Evolutionary conservation across 257 asterid genomes (phyloP).

Genomic region (Perilla frutescens): DNA sequence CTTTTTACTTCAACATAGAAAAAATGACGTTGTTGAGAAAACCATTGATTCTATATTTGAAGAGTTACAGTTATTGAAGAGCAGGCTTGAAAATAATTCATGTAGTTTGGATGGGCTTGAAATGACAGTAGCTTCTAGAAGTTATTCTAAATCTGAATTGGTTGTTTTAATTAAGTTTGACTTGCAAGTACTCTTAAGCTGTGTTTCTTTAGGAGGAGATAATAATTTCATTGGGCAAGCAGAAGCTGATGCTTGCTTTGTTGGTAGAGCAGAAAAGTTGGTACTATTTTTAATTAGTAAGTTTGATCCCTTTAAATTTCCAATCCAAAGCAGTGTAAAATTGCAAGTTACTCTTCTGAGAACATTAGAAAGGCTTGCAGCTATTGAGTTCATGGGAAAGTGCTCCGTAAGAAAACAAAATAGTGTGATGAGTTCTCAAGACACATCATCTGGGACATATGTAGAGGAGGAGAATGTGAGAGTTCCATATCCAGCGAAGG

Average conservation of each 20-base stretch:
- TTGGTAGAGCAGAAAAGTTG: constrained; percentile 69
- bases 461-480: constrained; percentile 52
- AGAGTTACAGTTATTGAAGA: constrained; percentile 75
- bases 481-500: constrained; percentile 50
- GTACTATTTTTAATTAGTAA: constrained; percentile 51
- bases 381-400: constrained; percentile 69
- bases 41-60: constrained; percentile 66
- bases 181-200: constrained; percentile 72
- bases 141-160: constrained; percentile 66
- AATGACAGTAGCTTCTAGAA: constrained; percentile 42
- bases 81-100: constrained; percentile 49
- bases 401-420: constrained; percentile 57
- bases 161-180: constrained; percentile 75
- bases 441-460: constrained; percentile 41
- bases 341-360: constrained; percentile 75
- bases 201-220: constrained; percentile 57
- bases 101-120: constrained; percentile 45
- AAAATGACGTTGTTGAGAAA: constrained; percentile 71
- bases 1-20: constrained; percentile 87
- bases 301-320: constrained; percentile 66
- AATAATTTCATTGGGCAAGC: constrained; percentile 51
- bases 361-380: constrained; percentile 72
- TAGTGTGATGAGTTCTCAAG: constrained; percentile 46
- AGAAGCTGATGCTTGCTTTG: constrained; percentile 52
- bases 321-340: constrained; percentile 59